Evolutionary conservation across 257 asterid genomes (phyloP).

Genomic region (Fraxinus quadrangulata): DNA sequence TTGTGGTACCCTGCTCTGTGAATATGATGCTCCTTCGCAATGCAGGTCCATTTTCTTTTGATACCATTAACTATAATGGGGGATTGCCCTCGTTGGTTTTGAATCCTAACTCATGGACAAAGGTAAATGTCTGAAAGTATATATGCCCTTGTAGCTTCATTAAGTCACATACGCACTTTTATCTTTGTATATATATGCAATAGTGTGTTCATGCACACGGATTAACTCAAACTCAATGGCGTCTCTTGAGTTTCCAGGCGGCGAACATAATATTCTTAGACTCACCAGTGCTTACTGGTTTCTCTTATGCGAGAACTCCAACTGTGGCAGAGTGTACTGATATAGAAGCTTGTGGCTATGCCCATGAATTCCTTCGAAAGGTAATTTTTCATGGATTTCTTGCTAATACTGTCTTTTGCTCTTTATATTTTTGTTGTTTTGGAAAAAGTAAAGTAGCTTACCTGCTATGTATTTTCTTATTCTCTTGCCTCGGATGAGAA

Average conservation of each 20-base stretch:
- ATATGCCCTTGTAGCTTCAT: not conserved
- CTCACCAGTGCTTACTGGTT: constrained; percentile 45
- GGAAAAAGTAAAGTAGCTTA: not conserved
- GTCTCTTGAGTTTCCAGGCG: constrained; percentile 20
- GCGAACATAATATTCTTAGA: constrained; percentile 44
- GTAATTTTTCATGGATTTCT: constrained; percentile 15
- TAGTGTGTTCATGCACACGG: not conserved
- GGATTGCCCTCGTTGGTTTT: constrained; percentile 37
- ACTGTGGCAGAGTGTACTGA: constrained; percentile 30
- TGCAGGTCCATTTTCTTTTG: constrained; percentile 34
- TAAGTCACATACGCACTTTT: not conserved
- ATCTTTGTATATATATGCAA: not conserved
- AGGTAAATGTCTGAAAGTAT: constrained; percentile 23
- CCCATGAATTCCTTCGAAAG: constrained; percentile 39
- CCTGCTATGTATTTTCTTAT: not conserved
- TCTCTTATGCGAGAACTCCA: constrained; percentile 41
- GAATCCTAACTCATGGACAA: constrained; percentile 37
- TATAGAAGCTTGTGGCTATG: constrained; percentile 31
- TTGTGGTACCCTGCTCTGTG: not conserved
- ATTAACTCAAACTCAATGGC: not conserved
- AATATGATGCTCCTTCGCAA: not conserved
- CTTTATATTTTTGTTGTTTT: not conserved
- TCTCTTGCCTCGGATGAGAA: not conserved
- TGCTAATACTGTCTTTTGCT: not conserved
- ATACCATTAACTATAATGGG: constrained; percentile 28